Conservation (phyloP, 2,329 filamentous ascomycete genomes). For the Exophiala sideris region DNA sequence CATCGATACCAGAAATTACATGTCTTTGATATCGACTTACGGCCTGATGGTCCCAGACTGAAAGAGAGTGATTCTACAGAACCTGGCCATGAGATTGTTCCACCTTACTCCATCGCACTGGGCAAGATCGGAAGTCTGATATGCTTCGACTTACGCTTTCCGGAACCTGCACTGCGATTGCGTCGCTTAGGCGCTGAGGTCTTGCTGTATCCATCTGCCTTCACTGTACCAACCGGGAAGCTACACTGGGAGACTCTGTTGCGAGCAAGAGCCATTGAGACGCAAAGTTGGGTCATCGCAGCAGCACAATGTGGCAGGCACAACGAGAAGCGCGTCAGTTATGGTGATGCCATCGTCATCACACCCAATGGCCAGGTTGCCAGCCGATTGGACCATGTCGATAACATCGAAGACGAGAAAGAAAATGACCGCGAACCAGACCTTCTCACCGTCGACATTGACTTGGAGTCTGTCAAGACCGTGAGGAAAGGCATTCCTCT, state of each 20-base stretch:
- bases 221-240: conserved; percentile 78
- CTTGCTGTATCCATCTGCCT: conserved; percentile 83
- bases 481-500: conserved; percentile 57
- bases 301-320: conserved; percentile 76
- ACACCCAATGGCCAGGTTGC: conserved; percentile 81
- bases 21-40: conserved; percentile 72
- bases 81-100: conserved; percentile 58
- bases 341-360: conserved; percentile 80
- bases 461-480: conserved; percentile 51
- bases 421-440: conserved; percentile 38
- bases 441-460: conserved; percentile 52
- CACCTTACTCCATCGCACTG: conserved; percentile 69
- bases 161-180: conserved; percentile 69
- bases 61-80: conserved; percentile 68
- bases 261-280: conserved; percentile 79
- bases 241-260: conserved; percentile 84
- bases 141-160: conserved; percentile 87
- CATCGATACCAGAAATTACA: conserved; percentile 84
- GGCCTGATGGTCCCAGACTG: conserved; percentile 48
- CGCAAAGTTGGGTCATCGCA: conserved; percentile 80
- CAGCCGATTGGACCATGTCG: conserved; percentile 54
- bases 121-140: conserved; percentile 77
- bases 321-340: conserved; percentile 74
- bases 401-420: conserved; percentile 38
- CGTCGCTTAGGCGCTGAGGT: conserved; percentile 67